Evolutionary conservation across 805 yeast species (phyloP).

Genomic region (Saccharomycopsis microspora): DNA sequence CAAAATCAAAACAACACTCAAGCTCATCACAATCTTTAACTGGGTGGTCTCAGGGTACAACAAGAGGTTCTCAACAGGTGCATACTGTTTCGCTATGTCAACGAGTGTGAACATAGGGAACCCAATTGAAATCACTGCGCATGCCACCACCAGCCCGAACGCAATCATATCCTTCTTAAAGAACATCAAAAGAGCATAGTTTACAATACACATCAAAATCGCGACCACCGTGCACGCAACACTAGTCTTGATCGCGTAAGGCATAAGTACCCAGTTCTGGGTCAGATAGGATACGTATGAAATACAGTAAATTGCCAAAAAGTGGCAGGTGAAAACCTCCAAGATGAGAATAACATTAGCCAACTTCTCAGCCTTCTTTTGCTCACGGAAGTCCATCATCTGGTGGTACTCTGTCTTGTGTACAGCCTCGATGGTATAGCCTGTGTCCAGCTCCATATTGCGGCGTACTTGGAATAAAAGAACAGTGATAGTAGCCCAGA

Average conservation of each 20-base stretch:
- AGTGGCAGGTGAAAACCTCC: too few species aligned
- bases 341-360: too few species aligned
- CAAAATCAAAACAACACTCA: slow-evolving; percentile 2
- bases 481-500: neutral
- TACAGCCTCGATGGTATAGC: slow-evolving; percentile 1
- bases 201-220: slow-evolving; percentile 1
- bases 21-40: slow-evolving; percentile 9
- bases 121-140: neutral
- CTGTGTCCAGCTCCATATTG: neutral
- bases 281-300: too few species aligned
- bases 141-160: neutral
- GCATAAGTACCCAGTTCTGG: too few species aligned
- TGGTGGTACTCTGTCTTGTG: neutral
- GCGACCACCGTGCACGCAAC: neutral
- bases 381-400: slow-evolving; percentile 1
- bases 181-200: neutral
- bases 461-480: slow-evolving; percentile 4
- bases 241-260: too few species aligned
- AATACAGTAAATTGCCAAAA: too few species aligned
- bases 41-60: slow-evolving; percentile 7
- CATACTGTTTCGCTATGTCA: neutral
- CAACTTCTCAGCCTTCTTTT: neutral
- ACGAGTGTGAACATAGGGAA: slow-evolving; percentile 4
- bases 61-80: slow-evolving; percentile 2
- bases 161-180: slow-evolving; percentile 1